Evolutionary conservation across 176 grass and related monocot species (phyloP), one percentile per base, ranked within the genome.

Genomic region (Stipa capillata): DNA sequence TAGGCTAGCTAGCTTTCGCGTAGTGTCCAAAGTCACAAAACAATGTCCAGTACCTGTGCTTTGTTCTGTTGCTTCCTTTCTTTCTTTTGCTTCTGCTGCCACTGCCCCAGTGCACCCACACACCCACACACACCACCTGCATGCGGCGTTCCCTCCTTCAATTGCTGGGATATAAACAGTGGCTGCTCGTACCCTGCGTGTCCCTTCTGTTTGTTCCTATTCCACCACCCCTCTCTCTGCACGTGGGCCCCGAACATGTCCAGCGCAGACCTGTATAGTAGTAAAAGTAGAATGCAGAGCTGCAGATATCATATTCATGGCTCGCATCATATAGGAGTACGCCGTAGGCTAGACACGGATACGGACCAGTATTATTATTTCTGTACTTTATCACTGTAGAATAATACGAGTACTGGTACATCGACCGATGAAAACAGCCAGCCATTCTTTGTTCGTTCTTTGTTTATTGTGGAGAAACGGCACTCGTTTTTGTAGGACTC

Each of bases 121-220:
- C n/a, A n/a, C n/a, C n/a, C 73, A 21, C 57, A 49, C 62, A 17
- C 77, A 4, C 71, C 71, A 76, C 72, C 44, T 56, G 79, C 74
- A 34, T 25, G 24, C 53, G 11, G 60, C 59, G 47, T 40, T 39
- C 45, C 20, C 42, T 42, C 7, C 40, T 45, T 16, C 1, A 1
- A 3, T 31, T 8, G 60, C 61, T 37, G 33, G 32, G 24, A 1
- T 29, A 69, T 31, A 25, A 43, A 58, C 73, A 76, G 73, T 57
- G 24, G 8, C 6, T 29, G 65, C 24, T 41, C 64, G n/a, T 25
- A 42, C 64, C 64, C 34, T 39, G 35, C 20, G 9, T 40, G 7
- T 41, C 36, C 63, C 65, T 8, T 69, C 0, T 25, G 39, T 18
- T 41, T 69, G 41, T 67, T 67, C 64, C 63, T n/a, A 53, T 2